A percentile compares a stretch with the other conserved stretches of the same genome.
These are phyloP conservation scores for Meira miltonrushii DNA, from an alignment of 1,284 basidiomycete species.

Conservation along the genomic window DNA sequence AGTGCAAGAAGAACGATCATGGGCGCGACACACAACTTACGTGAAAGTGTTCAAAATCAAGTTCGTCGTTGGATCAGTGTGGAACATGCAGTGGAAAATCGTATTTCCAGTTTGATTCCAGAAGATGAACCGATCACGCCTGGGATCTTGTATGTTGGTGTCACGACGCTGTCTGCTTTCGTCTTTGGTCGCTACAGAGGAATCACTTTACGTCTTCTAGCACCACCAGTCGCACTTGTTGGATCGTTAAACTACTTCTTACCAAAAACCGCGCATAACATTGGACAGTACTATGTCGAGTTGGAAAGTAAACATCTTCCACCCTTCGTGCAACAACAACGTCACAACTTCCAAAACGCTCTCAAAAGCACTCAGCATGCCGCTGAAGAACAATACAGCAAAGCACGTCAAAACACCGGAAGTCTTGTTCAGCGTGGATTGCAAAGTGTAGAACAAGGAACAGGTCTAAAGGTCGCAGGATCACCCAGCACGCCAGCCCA, in stretches of 20 bases:
- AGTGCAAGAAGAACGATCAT: constrained; percentile 7
- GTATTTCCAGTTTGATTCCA: constrained; percentile 59
- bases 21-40: background rate
- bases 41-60: background rate
- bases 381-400: constrained; percentile 22
- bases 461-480: constrained; percentile 30
- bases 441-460: constrained; percentile 32
- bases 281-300: constrained; percentile 35
- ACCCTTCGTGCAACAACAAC: constrained; percentile 23
- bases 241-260: constrained; percentile 48
- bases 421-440: constrained; percentile 24
- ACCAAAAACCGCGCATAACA: constrained; percentile 42
- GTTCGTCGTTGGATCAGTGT: constrained; percentile 15
- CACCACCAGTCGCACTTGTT: constrained; percentile 39
- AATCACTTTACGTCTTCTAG: constrained; percentile 47
- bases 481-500: background rate
- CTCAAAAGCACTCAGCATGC: constrained; percentile 11
- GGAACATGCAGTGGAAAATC: constrained; percentile 12
- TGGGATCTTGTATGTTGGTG: constrained; percentile 64
- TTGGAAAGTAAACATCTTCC: constrained; percentile 31
- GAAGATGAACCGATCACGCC: constrained; percentile 77
- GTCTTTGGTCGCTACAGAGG: constrained; percentile 72
- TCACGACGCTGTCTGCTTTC: constrained; percentile 78
- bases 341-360: constrained; percentile 14
- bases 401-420: constrained; percentile 19